These are phyloP conservation scores for Pyrenophora tritici-repentis DNA, from an alignment of 2,329 filamentous ascomycete species.

Conservation along the genomic window DNA sequence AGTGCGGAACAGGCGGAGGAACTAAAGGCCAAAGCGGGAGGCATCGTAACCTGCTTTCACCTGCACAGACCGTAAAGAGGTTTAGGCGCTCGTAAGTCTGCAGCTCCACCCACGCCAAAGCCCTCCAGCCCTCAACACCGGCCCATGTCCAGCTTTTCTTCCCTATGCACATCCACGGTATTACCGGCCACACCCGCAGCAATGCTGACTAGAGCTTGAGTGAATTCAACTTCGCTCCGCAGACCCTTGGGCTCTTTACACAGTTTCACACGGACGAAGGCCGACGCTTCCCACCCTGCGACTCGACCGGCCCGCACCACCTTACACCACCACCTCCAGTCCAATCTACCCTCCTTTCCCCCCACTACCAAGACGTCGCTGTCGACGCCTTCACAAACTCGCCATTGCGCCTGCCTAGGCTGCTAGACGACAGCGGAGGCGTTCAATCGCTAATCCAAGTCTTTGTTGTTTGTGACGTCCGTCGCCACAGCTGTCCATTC, in stretches of 20 bases:
- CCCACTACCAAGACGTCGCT: neutral
- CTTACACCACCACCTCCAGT: slow-evolving; percentile 16
- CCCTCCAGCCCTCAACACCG: slow-evolving; percentile 30
- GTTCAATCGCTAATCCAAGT: slow-evolving; percentile 31
- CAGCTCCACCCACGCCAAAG: slow-evolving; percentile 19
- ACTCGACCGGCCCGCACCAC: slow-evolving; percentile 12
- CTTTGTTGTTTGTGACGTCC: slow-evolving; percentile 11
- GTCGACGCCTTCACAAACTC: neutral
- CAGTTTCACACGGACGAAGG: neutral
- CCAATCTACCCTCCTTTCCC: neutral
- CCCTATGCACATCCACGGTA: slow-evolving; percentile 8
- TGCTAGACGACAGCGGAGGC: slow-evolving; percentile 21
- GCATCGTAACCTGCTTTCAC: slow-evolving; percentile 12
- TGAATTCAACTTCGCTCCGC: slow-evolving; percentile 1
- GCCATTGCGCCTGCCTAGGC: slow-evolving; percentile 4
- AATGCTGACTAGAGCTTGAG: slow-evolving; percentile 32
- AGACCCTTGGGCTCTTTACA: too few relatives aligned
- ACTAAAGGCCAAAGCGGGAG: slow-evolving; percentile 24
- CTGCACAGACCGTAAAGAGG: slow-evolving; percentile 7
- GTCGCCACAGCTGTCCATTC: slow-evolving; percentile 11
- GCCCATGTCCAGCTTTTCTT: slow-evolving; percentile 13
- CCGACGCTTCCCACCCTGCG: slow-evolving; percentile 1
- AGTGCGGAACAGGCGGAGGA: slow-evolving; percentile 23
- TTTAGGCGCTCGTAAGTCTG: slow-evolving; percentile 13
- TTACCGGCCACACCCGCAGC: slow-evolving; percentile 16